Percentiles rank a stretch among this genome's conserved stretches.
These are phyloP conservation scores for Clarireedia homoeocarpa DNA, from an alignment of 2,329 filamentous ascomycete species.

Conservation along the genomic window DNA sequence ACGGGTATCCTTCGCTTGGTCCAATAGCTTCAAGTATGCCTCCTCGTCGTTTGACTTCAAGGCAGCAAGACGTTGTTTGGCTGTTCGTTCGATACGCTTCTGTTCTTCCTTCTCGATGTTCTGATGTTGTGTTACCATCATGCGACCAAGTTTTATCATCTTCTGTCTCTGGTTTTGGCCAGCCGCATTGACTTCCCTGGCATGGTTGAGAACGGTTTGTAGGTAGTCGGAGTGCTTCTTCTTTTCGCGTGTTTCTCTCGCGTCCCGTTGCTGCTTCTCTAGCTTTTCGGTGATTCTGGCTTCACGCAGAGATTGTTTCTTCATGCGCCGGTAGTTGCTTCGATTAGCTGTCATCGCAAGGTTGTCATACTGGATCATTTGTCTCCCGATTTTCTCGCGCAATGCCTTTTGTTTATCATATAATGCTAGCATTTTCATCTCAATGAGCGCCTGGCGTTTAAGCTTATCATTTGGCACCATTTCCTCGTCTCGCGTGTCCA, in stretches of 20 bases:
- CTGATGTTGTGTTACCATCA: slow-evolving; percentile 85
- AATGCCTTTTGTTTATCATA: slow-evolving; percentile 81
- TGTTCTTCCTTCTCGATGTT: slow-evolving; percentile 99
- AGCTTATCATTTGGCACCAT: slow-evolving; percentile 69
- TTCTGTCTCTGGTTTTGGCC: slow-evolving; percentile 63
- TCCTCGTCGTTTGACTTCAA: slow-evolving; percentile 99
- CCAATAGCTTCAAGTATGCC: slow-evolving; percentile 93
- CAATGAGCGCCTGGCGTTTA: slow-evolving; percentile 85
- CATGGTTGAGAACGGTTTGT: slow-evolving; percentile 75
- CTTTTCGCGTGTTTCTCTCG: slow-evolving; percentile 91
- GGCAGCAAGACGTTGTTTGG: slow-evolving; percentile 98
- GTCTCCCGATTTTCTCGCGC: slow-evolving; percentile 77
- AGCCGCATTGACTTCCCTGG: slow-evolving; percentile 65
- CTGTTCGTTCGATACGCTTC: slow-evolving; percentile 93
- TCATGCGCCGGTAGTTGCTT: slow-evolving; percentile 81
- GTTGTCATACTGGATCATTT: slow-evolving; percentile 94
- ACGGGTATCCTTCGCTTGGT: slow-evolving; percentile 98
- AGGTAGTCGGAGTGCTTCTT: slow-evolving; percentile 94
- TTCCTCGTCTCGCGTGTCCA: slow-evolving; percentile 68
- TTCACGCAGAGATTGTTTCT: slow-evolving; percentile 94
- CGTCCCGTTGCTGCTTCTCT: slow-evolving; percentile 97
- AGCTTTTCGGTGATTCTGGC: slow-evolving; percentile 97
- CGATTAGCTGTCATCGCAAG: slow-evolving; percentile 96
- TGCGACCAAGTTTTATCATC: slow-evolving; percentile 75
- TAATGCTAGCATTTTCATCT: slow-evolving; percentile 86